phyloP scores from a whole-genome alignment of 2,329 filamentous ascomycete species.

The Nigrograna mackinnonii region DNA sequence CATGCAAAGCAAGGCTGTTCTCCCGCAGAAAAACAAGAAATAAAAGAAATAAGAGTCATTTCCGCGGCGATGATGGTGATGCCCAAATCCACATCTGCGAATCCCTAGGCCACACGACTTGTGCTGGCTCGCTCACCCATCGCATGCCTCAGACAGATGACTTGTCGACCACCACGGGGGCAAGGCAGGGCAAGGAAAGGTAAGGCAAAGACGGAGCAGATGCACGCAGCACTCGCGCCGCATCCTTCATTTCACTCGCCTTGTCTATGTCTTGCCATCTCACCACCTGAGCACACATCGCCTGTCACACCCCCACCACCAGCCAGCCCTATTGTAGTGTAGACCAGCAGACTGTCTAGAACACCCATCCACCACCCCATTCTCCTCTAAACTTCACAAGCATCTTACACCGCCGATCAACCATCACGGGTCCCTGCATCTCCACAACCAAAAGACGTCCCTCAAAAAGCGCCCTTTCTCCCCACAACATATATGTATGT shows the following conservation, averaged over 20 bases:
- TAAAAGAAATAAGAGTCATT: not conserved
- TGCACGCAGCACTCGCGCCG: too few species aligned
- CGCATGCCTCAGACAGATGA: slow-evolving; percentile 11
- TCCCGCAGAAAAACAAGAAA: not conserved
- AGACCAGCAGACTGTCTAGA: not conserved
- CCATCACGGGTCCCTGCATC: not conserved
- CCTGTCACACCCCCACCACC: not conserved
- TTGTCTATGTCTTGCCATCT: slow-evolving; percentile 1
- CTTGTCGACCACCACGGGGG: not conserved
- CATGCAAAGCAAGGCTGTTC: slow-evolving; percentile 5
- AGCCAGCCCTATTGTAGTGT: not conserved
- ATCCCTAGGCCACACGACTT: slow-evolving; percentile 11
- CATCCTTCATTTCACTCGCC: slow-evolving; percentile 11
- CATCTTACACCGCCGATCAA: too few species aligned
- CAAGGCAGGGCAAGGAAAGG: not conserved
- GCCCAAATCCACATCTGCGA: not conserved
- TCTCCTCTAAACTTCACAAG: too few species aligned
- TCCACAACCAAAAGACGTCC: not conserved
- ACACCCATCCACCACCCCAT: not conserved
- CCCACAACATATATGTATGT: not conserved
- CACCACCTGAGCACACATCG: not conserved
- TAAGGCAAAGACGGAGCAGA: slow-evolving; percentile 3
- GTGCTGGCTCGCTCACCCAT: not conserved
- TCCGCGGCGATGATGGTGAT: not conserved
- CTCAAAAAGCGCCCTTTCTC: not conserved